Conservation (phyloP, 202 grass and related monocot species). For the Alloteropsis angusta region DNA sequence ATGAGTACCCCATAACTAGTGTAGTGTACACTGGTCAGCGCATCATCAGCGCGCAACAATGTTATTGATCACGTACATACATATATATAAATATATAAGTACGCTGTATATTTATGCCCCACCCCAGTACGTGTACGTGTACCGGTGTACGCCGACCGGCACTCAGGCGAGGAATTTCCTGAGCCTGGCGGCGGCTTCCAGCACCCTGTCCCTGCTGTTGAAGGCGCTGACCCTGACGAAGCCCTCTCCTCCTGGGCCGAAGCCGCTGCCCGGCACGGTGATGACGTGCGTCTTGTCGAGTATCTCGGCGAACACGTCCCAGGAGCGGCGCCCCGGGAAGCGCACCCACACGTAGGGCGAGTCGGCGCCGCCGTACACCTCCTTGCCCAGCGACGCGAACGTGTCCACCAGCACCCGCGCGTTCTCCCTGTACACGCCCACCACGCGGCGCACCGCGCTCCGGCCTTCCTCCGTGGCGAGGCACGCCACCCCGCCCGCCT, state of each 20-base stretch:
- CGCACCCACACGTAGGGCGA: constrained; percentile 88
- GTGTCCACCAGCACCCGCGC: constrained; percentile 54
- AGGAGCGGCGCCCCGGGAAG: constrained; percentile 64
- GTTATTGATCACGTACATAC: background rate
- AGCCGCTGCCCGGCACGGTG: constrained; percentile 72
- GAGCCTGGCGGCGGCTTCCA: constrained; percentile 59
- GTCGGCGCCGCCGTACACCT: constrained; percentile 71
- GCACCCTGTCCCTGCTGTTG: constrained; percentile 52
- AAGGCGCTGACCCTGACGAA: constrained; percentile 86
- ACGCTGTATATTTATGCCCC: background rate
- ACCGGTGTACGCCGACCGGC: too few relatives aligned
- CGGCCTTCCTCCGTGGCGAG: constrained; percentile 42
- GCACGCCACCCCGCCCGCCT: constrained; percentile 68
- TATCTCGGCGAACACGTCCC: constrained; percentile 83
- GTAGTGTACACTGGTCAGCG: background rate
- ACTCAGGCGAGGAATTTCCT: constrained; percentile 46
- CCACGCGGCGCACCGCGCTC: constrained; percentile 39
- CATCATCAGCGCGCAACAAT: background rate
- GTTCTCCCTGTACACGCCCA: constrained; percentile 74
- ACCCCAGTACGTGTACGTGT: background rate
- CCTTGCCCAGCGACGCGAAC: constrained; percentile 60
- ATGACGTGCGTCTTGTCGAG: constrained; percentile 79
- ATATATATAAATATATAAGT: background rate
- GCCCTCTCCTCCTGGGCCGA: constrained; percentile 85
- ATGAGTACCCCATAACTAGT: background rate